Base-by-base conservation (phyloP, 2,329 filamentous ascomycete species). In the Penicillium sp. region DNA sequence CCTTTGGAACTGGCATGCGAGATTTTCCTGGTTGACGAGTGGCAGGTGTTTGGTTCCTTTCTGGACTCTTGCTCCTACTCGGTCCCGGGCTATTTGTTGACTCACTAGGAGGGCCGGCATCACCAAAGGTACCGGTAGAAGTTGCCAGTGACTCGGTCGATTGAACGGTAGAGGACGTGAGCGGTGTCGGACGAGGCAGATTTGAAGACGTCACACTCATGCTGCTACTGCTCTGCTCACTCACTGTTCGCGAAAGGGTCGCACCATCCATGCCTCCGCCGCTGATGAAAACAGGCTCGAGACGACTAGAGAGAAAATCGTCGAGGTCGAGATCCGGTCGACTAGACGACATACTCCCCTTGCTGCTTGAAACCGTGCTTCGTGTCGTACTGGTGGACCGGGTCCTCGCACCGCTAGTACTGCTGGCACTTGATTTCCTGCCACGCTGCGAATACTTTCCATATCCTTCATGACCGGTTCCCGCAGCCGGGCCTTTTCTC, bases 401-500 rank as follows among this genome's bases (percentile, higher is more conserved):
- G 62, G 70, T 75, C 62, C 76, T 75, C 38, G 71, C 75, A 14
- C 73, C 73, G 50, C 69, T 78, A 35, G 66, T 76, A 63, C 73
- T 79, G 57, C 76, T 72, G 50, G 74, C 67, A 55, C 79, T 81
- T 53, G 72, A 55, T 60, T 77, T 79, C 54, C 80, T 75, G 47
- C 79, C 79, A 43, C 80, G 73, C 57, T 76, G 74, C 4, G 73
- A 73, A 67, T 82, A 80, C 64, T 75, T 82, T 12, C 79, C 79
- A 64, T 84, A 83, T 31, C 79, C 79, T 78, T 98, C 94, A 69
- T 98, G 92, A 0, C 94, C 94, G 39, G 94, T 98, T n/a, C 94
- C 94, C 42, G 94, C 94, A 15, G 85, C 86, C 22, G 94, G 94
- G 0, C 94, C 93, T 75, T 92, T 94, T 31, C 90, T 84, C 25